Evolutionary conservation across 306 rosid species (phyloP).

Genomic region (Begonia masoniana): DNA sequence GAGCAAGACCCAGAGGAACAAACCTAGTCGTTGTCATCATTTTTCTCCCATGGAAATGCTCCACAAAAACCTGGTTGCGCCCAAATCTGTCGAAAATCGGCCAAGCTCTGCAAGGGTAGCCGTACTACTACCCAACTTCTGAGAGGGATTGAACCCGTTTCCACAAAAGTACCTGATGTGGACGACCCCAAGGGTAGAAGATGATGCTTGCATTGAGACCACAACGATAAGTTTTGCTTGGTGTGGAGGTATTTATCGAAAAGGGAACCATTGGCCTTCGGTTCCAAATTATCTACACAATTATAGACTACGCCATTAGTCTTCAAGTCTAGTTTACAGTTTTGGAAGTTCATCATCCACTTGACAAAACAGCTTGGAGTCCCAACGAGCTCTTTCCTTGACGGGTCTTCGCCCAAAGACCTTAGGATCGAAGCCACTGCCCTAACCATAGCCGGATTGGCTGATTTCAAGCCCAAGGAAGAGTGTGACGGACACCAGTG

Average conservation of each 20-base stretch:
- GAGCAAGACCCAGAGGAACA: no score
- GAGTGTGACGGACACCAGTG: slow-evolving; percentile 71
- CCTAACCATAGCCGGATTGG: slow-evolving; percentile 39
- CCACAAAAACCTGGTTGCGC: no score
- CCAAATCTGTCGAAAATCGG: no score
- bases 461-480: slow-evolving; percentile 14
- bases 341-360: slow-evolving; percentile 75
- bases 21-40: no score
- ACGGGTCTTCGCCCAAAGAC: slow-evolving; percentile 89
- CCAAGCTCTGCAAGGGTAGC: no score
- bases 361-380: slow-evolving; percentile 71
- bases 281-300: slow-evolving; percentile 15
- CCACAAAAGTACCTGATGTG: no score
- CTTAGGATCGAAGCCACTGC: slow-evolving; percentile 68
- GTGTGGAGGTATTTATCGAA: slow-evolving; percentile 26
- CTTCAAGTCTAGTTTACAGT: slow-evolving; percentile 49
- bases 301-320: slow-evolving; percentile 35
- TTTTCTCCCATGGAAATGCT: no score
- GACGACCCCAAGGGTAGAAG: no score
- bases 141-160: no score
- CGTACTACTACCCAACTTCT: no score
- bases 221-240: slow-evolving; percentile 51
- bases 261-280: slow-evolving; percentile 16
- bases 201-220: slow-evolving; percentile 70
- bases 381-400: slow-evolving; percentile 62